Conservation (phyloP, 2,329 filamentous ascomycete species). For the Thermothelomyces thermophilus region DNA sequence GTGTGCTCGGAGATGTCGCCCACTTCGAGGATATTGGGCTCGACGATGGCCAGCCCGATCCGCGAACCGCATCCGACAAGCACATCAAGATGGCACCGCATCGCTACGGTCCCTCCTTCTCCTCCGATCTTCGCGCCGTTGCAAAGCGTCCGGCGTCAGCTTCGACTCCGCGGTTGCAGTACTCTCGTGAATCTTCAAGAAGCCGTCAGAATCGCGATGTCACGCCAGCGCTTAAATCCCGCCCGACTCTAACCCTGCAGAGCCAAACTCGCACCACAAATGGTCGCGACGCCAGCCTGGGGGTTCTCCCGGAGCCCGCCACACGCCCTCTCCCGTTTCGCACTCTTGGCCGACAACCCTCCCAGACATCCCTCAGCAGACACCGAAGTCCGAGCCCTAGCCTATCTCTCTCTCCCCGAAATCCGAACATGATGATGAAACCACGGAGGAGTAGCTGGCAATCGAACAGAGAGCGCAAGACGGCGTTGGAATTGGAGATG, state of each 20-base stretch:
- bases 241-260: slow-evolving; percentile 42
- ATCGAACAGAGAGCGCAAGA: slow-evolving; percentile 57
- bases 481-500: slow-evolving; percentile 62
- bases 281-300: slow-evolving; percentile 45
- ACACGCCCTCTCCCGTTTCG: slow-evolving; percentile 28
- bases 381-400: slow-evolving; percentile 48
- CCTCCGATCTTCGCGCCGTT: slow-evolving; percentile 37
- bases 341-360: slow-evolving; percentile 34
- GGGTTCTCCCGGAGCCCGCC: slow-evolving; percentile 29
- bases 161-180: slow-evolving; percentile 27
- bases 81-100: slow-evolving; percentile 35
- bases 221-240: slow-evolving; percentile 28
- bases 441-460: slow-evolving; percentile 65
- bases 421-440: slow-evolving; percentile 35
- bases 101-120: slow-evolving; percentile 45
- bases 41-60: slow-evolving; percentile 41
- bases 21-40: slow-evolving; percentile 94
- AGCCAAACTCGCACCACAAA: slow-evolving; percentile 41
- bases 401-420: slow-evolving; percentile 39
- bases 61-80: slow-evolving; percentile 30
- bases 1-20: slow-evolving; percentile 62
- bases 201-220: slow-evolving; percentile 31
- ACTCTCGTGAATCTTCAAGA: slow-evolving; percentile 29
- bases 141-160: slow-evolving; percentile 22
- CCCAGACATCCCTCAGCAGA: slow-evolving; percentile 37